Conservation (phyloP, 1,284 basidiomycete species). For the Spongiforma sp. region DNA sequence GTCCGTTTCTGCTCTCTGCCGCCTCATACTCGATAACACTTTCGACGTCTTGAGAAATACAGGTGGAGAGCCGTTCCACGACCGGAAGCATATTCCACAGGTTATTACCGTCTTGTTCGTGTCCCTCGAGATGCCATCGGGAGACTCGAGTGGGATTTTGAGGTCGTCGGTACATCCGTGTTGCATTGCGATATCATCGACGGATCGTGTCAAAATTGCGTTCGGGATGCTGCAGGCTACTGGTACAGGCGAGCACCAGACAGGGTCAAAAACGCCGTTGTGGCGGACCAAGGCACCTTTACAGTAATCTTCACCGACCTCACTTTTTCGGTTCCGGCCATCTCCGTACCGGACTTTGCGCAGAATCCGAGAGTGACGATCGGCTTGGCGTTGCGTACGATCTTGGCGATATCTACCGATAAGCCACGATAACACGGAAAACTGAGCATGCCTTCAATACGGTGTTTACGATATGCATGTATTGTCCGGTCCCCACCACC, state of each 20-base stretch:
- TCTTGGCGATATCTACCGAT: conserved; percentile 8
- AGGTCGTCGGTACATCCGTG: conserved; percentile 38
- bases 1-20: background rate
- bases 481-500: conserved; percentile 35
- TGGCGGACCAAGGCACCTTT: conserved; percentile 41
- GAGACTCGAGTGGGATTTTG: conserved; percentile 23
- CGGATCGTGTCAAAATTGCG: conserved; percentile 30
- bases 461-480: conserved; percentile 16
- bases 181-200: conserved; percentile 42
- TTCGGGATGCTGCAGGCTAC: conserved; percentile 41
- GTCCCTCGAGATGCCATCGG: conserved; percentile 30
- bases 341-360: conserved; percentile 31
- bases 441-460: no score
- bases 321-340: conserved; percentile 43
- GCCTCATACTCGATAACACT: background rate
- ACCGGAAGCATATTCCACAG: conserved; percentile 25
- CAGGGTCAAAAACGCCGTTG: conserved; percentile 23
- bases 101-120: conserved; percentile 29
- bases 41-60: background rate
- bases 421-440: no score
- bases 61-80: conserved; percentile 13
- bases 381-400: conserved; percentile 35
- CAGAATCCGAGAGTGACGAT: conserved; percentile 25
- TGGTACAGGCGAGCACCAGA: conserved; percentile 24
- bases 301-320: no score